Evolutionary conservation across 2,329 filamentous ascomycete genomes (phyloP), one percentile per base, ranked within the genome.

Genomic region (Pseudogymnoascus sp.): DNA sequence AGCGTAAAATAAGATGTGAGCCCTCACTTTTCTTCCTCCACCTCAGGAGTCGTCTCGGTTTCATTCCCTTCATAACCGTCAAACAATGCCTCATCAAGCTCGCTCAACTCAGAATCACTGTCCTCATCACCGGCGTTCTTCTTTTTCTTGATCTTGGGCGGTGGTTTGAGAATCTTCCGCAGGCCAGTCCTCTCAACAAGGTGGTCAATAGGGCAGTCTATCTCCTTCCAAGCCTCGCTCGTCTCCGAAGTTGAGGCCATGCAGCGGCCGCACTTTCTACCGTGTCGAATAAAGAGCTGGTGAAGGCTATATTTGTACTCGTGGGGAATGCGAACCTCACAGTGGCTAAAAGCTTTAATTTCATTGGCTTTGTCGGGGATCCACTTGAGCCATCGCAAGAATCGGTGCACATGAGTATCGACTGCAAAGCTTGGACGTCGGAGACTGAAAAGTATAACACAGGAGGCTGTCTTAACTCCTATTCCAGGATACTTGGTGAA

Each of bases 151-250:
- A 66, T 69, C 36, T 70, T 72, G 11, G 19, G 38, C 2, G 31
- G 60, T 69, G 66, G 42, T 71, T 75, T 40, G 74, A 28, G 44
- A 19, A 61, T 78, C 69, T 83, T 83, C 68, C 81, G 80, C 64
- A 76, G 79, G 7, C 83, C 84, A n/a, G 78, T 81, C 62, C 84
- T 76, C 63, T 75, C 81, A 4, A 87, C 82, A 36, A 87, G 72
- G 70, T 87, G 82, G 61, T 88, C 86, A 70, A 88, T 86, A 8
- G 82, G 80, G 75, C 86, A 89, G 0, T 82, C 82, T 15, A 65
- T 62, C 9, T 84, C 76, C 3, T 85, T 78, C 87, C 88, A 91
- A 0, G 81, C 82, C 26, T 80, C 80, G 60, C 82, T 87, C 1
- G 80, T 81, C 67, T 83, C 78, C 0, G 82, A 82, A 0, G 87